Percentiles rank a stretch among this genome's conserved stretches.
phyloP scores from a whole-genome alignment of 2,329 filamentous ascomycete genomes.

The Fusarium caatingaense region DNA sequence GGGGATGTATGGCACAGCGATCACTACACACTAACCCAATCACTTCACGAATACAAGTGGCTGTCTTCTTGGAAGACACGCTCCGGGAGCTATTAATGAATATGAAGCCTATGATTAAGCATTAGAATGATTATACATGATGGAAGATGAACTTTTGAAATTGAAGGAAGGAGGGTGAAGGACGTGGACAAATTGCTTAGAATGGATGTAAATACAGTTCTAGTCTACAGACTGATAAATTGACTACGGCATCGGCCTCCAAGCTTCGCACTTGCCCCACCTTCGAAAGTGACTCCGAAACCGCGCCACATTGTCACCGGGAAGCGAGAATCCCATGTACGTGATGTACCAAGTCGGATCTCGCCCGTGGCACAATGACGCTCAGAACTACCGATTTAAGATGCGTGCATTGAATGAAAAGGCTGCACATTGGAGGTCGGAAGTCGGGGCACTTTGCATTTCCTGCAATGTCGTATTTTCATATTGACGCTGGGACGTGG shows the following conservation, averaged over 20 bases:
- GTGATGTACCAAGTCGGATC: neutral
- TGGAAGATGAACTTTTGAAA: neutral
- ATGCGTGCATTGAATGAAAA: rapidly evolving
- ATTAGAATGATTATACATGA: neutral
- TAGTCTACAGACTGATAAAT: neutral
- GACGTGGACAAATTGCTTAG: neutral
- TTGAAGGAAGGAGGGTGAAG: neutral
- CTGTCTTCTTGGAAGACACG: neutral
- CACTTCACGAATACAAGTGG: neutral
- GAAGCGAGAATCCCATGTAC: neutral
- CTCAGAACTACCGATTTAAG: neutral
- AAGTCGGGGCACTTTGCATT: neutral
- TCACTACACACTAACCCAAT: neutral
- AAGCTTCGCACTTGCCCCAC: neutral
- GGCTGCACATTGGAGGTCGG: neutral
- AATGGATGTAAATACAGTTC: neutral
- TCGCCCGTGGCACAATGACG: neutral
- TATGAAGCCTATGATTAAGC: neutral
- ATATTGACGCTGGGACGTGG: too few relatives aligned
- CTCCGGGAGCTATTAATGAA: neutral
- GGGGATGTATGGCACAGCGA: neutral
- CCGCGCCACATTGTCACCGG: neutral
- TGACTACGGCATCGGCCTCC: neutral
- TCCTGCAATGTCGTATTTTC: too few relatives aligned
- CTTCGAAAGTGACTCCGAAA: neutral